Evolutionary conservation across 805 yeast species (phyloP), one percentile per base, ranked within the genome.

Genomic region (Spathaspora sp.): DNA sequence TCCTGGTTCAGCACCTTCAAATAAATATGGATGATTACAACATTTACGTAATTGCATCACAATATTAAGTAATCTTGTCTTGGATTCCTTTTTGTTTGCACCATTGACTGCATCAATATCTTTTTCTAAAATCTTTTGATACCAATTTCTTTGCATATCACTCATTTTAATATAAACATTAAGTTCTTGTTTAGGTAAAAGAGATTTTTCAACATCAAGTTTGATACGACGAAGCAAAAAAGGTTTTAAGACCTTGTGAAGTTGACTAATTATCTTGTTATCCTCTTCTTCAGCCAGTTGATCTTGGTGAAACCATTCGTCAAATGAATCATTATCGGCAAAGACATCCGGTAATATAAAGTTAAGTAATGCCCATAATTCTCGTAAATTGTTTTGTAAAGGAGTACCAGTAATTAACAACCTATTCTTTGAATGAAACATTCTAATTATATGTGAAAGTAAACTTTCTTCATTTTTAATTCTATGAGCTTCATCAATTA

Each of bases 1-100:
- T 11, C 96, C 96, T 0, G 94, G 94, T 62, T 87, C 96, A 1
- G 93, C 94, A 44, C 96, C 96, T 64, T 87, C 94, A 60, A 87
- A 87, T 40, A 87, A 68, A 62, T 87, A 87, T 12, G 96, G 96
- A 69, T 87, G 96, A 60, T 87, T 87, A 69, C 93, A 87, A 65
- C 94, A 87, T 65, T 87, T 87, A 63, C 94, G 78, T 60, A 87
- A 73, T 65, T 87, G 96, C 96, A 87, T 87, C 46, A 87, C 93
- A 58, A 87, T 87, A 64, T 87, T 87, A 46, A 87, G 69, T 52
- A 87, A 72, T 60, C 94, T 73, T 1, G 96, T 87, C 62, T 87
- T 87, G 12, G 87, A 79, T 64, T 87, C 96, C 52, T 82, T 78
- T 57, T 82, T 85, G 59, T 77, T 83, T 5, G 87, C 84, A n/a